A percentile compares a stretch with the other conserved stretches of the same genome.
These are phyloP conservation scores for Sambucus nigra DNA, from an alignment of 129 eudicot genomes.

Conservation along the genomic window DNA sequence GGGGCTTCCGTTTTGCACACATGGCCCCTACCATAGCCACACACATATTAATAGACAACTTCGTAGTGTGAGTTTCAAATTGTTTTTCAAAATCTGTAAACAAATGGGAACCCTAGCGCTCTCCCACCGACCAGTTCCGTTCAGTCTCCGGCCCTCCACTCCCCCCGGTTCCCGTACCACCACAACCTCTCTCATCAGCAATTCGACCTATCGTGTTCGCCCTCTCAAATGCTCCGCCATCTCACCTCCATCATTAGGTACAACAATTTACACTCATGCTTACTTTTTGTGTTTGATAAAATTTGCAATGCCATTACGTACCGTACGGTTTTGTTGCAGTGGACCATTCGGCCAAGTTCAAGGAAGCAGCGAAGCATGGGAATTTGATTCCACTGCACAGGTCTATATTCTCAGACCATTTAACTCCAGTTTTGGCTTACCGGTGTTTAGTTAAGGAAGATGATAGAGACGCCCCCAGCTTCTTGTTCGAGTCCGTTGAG, in stretches of 20 bases:
- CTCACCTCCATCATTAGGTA: constrained; percentile 38
- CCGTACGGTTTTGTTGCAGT: constrained; percentile 27
- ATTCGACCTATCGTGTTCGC: constrained; percentile 20
- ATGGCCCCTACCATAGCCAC: too few species aligned
- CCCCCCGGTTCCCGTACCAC: constrained; percentile 5
- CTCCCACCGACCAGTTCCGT: constrained; percentile 24
- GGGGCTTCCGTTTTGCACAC: too few species aligned
- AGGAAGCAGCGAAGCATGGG: constrained; percentile 87
- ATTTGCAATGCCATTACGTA: background rate
- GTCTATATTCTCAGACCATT: constrained; percentile 82
- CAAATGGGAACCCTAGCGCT: constrained; percentile 58
- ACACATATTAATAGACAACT: too few species aligned
- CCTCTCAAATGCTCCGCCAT: constrained; percentile 44
- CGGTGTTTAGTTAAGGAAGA: constrained; percentile 90
- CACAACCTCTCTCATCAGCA: constrained; percentile 8
- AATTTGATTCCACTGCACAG: constrained; percentile 71
- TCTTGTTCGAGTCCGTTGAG: constrained; percentile 86
- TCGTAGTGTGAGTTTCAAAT: too few species aligned
- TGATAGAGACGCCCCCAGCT: constrained; percentile 94
- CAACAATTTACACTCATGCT: background rate
- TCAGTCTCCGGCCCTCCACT: constrained; percentile 17
- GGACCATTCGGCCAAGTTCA: constrained; percentile 61
- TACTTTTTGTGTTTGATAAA: background rate
- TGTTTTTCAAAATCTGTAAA: constrained; percentile 12
- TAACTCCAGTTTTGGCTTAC: constrained; percentile 94